Conservation (phyloP, 306 rosid genomes). For the Castanea crenata region DNA sequence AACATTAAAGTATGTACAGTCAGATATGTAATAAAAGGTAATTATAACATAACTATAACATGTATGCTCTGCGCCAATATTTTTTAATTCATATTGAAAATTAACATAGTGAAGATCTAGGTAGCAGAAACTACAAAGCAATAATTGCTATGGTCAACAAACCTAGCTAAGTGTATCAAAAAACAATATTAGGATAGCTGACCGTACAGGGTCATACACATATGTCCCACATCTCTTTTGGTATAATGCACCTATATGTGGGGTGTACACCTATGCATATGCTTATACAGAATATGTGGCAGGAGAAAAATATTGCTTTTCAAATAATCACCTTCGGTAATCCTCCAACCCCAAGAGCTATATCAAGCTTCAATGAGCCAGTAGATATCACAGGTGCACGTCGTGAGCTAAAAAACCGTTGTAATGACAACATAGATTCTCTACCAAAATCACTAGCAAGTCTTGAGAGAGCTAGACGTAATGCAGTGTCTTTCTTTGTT, state of each 20-base stretch:
- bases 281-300: constrained; percentile 7
- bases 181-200: no score
- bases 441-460: constrained; percentile 64
- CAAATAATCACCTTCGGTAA: constrained; percentile 62
- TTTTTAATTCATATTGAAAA: no score
- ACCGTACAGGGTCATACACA: no score
- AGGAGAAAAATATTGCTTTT: neutral
- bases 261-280: neutral
- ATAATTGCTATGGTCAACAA: no score
- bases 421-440: constrained; percentile 62
- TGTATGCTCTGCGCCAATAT: no score
- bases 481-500: constrained; percentile 56
- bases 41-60: no score
- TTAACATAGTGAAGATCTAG: no score
- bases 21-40: no score
- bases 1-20: no score
- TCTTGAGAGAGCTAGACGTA: constrained; percentile 58
- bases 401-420: constrained; percentile 51
- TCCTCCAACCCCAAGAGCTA: constrained; percentile 88
- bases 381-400: constrained; percentile 62
- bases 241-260: neutral
- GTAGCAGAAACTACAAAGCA: no score
- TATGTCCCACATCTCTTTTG: neutral
- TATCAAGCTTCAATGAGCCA: constrained; percentile 83
- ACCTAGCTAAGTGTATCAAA: no score